Evolutionary conservation across 2,329 filamentous ascomycete genomes (phyloP).

Genomic region (Raffaelea albimanens): DNA sequence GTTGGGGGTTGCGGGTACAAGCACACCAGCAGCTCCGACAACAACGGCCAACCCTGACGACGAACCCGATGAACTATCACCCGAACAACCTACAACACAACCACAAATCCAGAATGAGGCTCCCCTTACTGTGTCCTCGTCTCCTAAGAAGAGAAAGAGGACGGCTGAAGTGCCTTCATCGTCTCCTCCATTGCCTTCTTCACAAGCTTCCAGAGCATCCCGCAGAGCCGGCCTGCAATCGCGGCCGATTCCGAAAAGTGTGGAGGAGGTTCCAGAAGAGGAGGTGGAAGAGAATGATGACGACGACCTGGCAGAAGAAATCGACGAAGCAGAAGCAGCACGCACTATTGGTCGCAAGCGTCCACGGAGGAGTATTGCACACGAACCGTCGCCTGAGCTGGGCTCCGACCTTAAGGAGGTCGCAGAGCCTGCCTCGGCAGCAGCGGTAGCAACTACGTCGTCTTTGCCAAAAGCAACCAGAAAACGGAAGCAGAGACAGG

Average conservation of each 20-base stretch:
- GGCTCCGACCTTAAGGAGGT: conserved; percentile 24
- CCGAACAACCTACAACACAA: conserved; percentile 5
- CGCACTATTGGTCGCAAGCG: conserved; percentile 32
- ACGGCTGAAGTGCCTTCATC: conserved; percentile 4
- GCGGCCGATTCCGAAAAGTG: neutral
- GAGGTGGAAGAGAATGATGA: conserved; percentile 14
- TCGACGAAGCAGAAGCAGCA: conserved; percentile 33
- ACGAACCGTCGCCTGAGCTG: conserved; percentile 31
- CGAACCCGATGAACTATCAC: conserved; percentile 11
- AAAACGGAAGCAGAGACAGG: conserved; percentile 27
- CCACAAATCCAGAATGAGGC: neutral
- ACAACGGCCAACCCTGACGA: neutral
- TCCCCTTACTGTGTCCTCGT: too few relatives aligned
- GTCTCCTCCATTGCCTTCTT: conserved; percentile 1
- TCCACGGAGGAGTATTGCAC: conserved; percentile 23
- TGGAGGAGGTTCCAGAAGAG: conserved; percentile 12
- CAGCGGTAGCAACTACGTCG: conserved; percentile 20
- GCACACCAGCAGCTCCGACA: neutral
- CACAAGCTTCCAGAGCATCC: neutral
- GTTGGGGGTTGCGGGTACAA: neutral
- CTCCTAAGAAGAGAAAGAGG: neutral
- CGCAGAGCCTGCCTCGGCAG: conserved; percentile 17
- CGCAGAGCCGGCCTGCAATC: neutral
- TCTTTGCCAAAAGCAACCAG: conserved; percentile 20
- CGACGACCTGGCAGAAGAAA: conserved; percentile 31